phyloP scores from a whole-genome alignment of 2,329 filamentous ascomycete species.

The Beauveria brongniartii region DNA sequence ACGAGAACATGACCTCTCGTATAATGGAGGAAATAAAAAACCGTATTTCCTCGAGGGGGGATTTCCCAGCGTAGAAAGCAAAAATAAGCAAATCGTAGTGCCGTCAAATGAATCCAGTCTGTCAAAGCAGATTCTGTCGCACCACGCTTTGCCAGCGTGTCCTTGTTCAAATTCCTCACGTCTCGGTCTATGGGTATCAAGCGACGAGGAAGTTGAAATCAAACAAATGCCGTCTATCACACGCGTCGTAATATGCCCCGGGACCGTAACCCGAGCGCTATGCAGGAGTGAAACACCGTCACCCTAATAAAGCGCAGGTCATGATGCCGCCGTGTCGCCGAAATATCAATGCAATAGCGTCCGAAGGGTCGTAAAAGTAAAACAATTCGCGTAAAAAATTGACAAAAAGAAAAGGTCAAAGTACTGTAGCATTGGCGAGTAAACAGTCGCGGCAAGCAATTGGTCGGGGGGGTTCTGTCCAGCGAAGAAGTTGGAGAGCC shows the following conservation, averaged over 20 bases:
- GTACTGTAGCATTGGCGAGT: constrained; percentile 7
- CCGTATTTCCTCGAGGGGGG: constrained; percentile 27
- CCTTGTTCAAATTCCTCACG: constrained; percentile 28
- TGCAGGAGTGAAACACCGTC: constrained; percentile 22
- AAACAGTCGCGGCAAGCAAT: neutral
- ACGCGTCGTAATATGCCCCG: constrained; percentile 32
- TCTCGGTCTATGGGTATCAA: constrained; percentile 39
- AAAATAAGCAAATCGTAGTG: constrained; percentile 26
- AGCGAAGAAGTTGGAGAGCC: neutral
- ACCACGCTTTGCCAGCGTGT: constrained; percentile 29
- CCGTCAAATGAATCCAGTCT: constrained; percentile 24
- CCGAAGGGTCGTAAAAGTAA: constrained; percentile 14
- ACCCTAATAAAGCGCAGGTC: constrained; percentile 27
- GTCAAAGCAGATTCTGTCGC: constrained; percentile 23
- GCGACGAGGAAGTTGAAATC: constrained; percentile 34
- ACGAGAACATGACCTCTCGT: constrained; percentile 38
- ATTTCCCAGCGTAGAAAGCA: constrained; percentile 28
- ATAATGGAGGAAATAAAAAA: constrained; percentile 25
- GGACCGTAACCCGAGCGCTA: constrained; percentile 29
- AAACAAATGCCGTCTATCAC: constrained; percentile 38
- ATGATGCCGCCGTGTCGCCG: constrained; percentile 35
- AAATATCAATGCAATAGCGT: constrained; percentile 20
- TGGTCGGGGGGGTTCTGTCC: neutral
- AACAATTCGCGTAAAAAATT: neutral
- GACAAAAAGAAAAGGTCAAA: constrained; percentile 18